phyloP scores from a whole-genome alignment of 2,329 filamentous ascomycete genomes.

The Trichophyton schoenleinii region DNA sequence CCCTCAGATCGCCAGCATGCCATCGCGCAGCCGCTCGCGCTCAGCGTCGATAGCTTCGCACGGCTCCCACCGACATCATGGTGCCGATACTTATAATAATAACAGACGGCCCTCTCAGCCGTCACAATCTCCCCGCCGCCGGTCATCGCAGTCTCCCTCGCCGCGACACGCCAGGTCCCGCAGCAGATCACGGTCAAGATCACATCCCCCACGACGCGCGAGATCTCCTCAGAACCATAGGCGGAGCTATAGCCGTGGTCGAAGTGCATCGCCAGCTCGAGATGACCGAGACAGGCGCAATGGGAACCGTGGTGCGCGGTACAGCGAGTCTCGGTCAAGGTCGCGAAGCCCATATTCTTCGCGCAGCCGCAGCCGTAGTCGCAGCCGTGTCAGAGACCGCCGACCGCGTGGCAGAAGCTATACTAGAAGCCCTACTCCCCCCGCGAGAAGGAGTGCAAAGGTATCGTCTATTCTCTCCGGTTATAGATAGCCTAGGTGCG shows the following conservation, averaged over 20 bases:
- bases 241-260: neutral
- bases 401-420: slow-evolving; percentile 29
- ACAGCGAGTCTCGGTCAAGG: slow-evolving; percentile 10
- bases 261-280: slow-evolving; percentile 1
- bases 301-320: slow-evolving; percentile 15
- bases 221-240: slow-evolving; percentile 3
- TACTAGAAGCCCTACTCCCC: slow-evolving; percentile 22
- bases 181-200: slow-evolving; percentile 9
- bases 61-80: neutral
- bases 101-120: neutral
- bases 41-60: neutral
- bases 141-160: slow-evolving; percentile 20
- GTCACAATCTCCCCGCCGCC: slow-evolving; percentile 14
- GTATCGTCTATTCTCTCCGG: slow-evolving; percentile 13
- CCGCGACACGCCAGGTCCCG: slow-evolving; percentile 11
- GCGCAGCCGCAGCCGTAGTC: slow-evolving; percentile 31
- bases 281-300: slow-evolving; percentile 12
- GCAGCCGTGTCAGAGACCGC: slow-evolving; percentile 23
- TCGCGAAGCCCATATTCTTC: slow-evolving; percentile 15
- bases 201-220: neutral
- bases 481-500: neutral
- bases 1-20: neutral
- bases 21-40: slow-evolving; percentile 5
- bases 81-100: neutral
- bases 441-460: slow-evolving; percentile 24